phyloP scores from a whole-genome alignment of 2,329 filamentous ascomycete species.

The Rutstroemia sp. region DNA sequence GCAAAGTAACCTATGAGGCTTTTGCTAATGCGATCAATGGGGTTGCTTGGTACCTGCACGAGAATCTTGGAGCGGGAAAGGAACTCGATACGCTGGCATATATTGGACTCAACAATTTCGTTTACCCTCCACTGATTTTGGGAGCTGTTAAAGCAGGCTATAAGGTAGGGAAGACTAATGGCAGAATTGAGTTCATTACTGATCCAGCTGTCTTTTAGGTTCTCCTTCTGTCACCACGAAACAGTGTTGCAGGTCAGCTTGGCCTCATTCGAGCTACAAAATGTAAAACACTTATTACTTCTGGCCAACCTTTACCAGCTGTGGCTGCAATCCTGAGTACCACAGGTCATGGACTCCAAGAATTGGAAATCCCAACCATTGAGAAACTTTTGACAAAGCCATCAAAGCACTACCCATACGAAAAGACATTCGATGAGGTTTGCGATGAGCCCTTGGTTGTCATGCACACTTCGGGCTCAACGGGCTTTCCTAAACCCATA shows the following conservation, averaged over 20 bases:
- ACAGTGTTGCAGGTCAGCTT: constrained; percentile 2
- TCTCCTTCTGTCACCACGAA: neutral
- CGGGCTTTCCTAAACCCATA: constrained; percentile 11
- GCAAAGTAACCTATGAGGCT: constrained; percentile 1
- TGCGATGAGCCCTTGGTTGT: constrained; percentile 6
- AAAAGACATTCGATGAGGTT: constrained; percentile 21
- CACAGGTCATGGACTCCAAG: neutral
- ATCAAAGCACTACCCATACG: neutral
- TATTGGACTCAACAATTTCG: neutral
- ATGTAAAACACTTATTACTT: neutral
- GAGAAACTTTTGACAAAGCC: neutral
- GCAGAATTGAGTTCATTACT: neutral
- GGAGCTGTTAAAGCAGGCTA: neutral
- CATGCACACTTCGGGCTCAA: constrained; percentile 11
- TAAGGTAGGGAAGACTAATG: neutral
- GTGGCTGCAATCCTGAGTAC: neutral
- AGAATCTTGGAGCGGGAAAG: constrained; percentile 4
- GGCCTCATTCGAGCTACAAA: neutral
- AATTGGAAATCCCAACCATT: neutral
- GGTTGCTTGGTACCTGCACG: constrained; percentile 10
- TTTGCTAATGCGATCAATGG: constrained; percentile 16
- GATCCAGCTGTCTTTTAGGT: neutral
- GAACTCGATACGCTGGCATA: constrained; percentile 36
- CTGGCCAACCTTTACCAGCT: neutral
- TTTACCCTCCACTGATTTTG: neutral